Base-by-base conservation (phyloP, 176 grass and related monocot species). In the Tillandsia leiboldiana region DNA sequence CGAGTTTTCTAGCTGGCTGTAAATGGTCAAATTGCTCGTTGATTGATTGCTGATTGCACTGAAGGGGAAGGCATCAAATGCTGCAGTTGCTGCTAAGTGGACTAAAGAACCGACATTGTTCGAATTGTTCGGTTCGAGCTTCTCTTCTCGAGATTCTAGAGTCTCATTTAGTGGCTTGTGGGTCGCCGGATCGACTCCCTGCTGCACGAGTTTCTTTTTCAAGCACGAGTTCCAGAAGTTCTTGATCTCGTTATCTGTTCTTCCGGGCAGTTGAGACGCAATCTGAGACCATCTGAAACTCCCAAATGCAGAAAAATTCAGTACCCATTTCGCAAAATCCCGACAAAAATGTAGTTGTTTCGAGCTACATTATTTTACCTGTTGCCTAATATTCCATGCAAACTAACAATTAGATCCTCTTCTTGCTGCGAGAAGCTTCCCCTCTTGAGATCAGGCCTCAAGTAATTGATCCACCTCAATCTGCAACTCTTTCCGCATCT, bases 401-500 rank as follows among this genome's bases (percentile, higher is more conserved):
- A 70, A 71, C 83, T 71, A 74, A 95, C 15, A 72, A 95, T 95
- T 26, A 83, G 75, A 69, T 95, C 83, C 73, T 95, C 91, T 81
- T 95, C 91, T 75, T 85, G 91, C 73, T 90, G 83, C 49, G 91
- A 95, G 81, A 95, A 95, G 84, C 91, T 90, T 18, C 91, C 87
- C 61, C 91, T 85, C 77, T 95, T 95, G 10, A 95, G 87, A 77
- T 95, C 87, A 11, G 91, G 91, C 26, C 91, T 87, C 59, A 95
- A 70, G 79, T 95, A 95, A 74, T 95, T 95, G 69, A 95, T 95
- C 90, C 90, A 95, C 68, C 90, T 82, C 24, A 95, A 84, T 29
- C 90, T 71, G 73, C 90, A 95, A 82, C 90, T 95, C 81, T 95
- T 95, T 63, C 90, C 90, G 82, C 90, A 95, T 80, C 90, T 87